A percentile compares a stretch with the other conserved stretches of the same genome.
Evolutionary conservation across 1,284 basidiomycete genomes (phyloP).

Genomic region (Ustilago tritici): DNA sequence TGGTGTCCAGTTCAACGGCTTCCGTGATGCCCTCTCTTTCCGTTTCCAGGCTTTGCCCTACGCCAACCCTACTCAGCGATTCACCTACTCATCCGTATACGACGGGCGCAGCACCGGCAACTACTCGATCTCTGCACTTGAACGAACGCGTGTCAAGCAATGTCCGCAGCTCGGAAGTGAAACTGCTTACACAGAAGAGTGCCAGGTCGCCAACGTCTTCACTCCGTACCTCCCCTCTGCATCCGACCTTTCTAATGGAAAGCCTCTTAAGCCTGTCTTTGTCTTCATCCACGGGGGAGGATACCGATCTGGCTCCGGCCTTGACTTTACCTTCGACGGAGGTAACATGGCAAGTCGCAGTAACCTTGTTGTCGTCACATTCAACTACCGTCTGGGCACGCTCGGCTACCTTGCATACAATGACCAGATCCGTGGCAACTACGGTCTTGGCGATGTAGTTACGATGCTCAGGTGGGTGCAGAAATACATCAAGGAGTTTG

Average conservation of each 20-base stretch:
- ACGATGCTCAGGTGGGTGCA: constrained; percentile 74
- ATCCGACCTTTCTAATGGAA: constrained; percentile 4
- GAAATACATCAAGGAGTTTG: constrained; percentile 75
- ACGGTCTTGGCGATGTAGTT: constrained; percentile 62
- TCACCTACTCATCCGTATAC: constrained; percentile 43
- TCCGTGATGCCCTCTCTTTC: constrained; percentile 46
- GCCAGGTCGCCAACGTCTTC: constrained; percentile 75
- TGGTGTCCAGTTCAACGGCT: constrained; percentile 36
- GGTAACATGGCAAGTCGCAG: constrained; percentile 71
- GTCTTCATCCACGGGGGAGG: constrained; percentile 72
- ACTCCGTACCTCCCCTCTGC: constrained; percentile 72
- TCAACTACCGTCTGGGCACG: constrained; percentile 73
- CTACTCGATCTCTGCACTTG: constrained; percentile 19
- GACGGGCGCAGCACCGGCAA: constrained; percentile 13
- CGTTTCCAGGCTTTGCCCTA: constrained; percentile 44
- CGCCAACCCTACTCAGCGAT: constrained; percentile 41
- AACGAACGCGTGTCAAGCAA: constrained; percentile 23
- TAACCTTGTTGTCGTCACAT: constrained; percentile 74
- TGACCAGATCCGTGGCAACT: constrained; percentile 56
- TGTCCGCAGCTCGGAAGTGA: constrained; percentile 29
- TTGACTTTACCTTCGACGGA: constrained; percentile 71
- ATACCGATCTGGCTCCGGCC: constrained; percentile 71
- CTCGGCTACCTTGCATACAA: constrained; percentile 52
- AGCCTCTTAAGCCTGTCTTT: constrained; percentile 73
- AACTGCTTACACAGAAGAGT: constrained; percentile 69